Base-by-base conservation (phyloP, 768 basidiomycete species). In the Kwoniella sp. region DNA sequence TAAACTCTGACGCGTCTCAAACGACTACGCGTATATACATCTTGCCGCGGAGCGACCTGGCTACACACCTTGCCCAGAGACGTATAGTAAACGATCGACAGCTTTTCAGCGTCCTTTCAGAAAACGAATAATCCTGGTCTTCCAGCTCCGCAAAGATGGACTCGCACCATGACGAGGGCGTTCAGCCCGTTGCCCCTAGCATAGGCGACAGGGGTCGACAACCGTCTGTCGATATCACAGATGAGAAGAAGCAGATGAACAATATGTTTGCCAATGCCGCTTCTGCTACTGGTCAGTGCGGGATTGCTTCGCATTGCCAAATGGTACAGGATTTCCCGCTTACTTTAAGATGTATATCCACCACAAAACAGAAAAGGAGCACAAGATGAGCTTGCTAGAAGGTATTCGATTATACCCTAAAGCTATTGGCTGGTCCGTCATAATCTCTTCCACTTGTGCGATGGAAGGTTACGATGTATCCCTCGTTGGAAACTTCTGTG, bases 351-450 rank as follows among this genome's bases (percentile, higher is more conserved):
- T n/a, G n/a, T n/a, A n/a, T n/a, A n/a, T n/a, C n/a, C n/a, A n/a
- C n/a, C n/a, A n/a, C n/a, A n/a, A n/a, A n/a, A n/a, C 33, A 72
- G 72, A 65, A n/a, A 73, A 72, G 24, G 80, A 82, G 60, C 75
- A 79, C 58, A 60, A 68, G 10, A 79, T 81, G 74, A 69, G 75
- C 48, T 55, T 81, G n/a, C 4, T 57, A 21, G 63, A 81, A 52
- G 81, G 80, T 22, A 52, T 82, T 49, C 48, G 66, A 17, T 59
- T 73, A 3, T 81, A 83, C 65, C 79, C 77, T 15, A 78, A 79
- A 58, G 81, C 81, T 15, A 70, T 80, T 33, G 69, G 67, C 24
- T 82, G 80, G 80, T 78, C 68, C 17, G 58, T 72, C 50, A 50
- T 73, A 27, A 76, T 76, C 29, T 70, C 68, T 1, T 63, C 74